phyloP scores from a whole-genome alignment of 2,329 filamentous ascomycete species.

The Arthrobotrys entomopaga region DNA sequence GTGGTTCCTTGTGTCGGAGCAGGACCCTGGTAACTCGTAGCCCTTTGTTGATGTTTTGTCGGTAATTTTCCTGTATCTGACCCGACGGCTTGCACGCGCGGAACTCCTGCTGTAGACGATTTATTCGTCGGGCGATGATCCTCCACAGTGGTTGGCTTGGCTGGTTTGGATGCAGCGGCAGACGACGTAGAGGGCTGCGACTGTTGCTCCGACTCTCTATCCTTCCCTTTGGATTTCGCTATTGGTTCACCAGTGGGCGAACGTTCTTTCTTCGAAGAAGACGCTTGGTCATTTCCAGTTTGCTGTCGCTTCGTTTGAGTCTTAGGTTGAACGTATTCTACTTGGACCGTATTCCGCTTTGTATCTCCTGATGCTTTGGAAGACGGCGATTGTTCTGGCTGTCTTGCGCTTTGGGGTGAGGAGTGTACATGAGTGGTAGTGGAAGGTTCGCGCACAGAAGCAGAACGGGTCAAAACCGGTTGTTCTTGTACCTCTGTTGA shows the following conservation, averaged over 20 bases:
- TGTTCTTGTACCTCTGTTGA: slow-evolving; percentile 65
- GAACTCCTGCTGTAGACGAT: slow-evolving; percentile 48
- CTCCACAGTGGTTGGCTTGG: slow-evolving; percentile 14
- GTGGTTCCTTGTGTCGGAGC: slow-evolving; percentile 28
- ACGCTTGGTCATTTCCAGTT: slow-evolving; percentile 23
- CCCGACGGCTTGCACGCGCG: slow-evolving; percentile 45
- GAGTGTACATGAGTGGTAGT: slow-evolving; percentile 71
- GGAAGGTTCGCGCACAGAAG: slow-evolving; percentile 86
- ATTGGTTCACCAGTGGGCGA: slow-evolving; percentile 26
- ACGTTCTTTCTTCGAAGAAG: slow-evolving; percentile 42
- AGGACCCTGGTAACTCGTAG: slow-evolving; percentile 50
- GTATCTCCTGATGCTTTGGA: slow-evolving; percentile 77
- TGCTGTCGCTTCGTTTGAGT: slow-evolving; percentile 79
- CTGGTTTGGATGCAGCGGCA: slow-evolving; percentile 24
- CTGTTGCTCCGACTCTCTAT: slow-evolving; percentile 33
- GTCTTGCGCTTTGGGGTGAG: slow-evolving; percentile 63
- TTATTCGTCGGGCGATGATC: slow-evolving; percentile 37
- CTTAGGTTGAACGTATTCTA: slow-evolving; percentile 93
- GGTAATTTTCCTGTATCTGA: slow-evolving; percentile 53
- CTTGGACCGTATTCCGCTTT: slow-evolving; percentile 93
- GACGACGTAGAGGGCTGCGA: slow-evolving; percentile 36
- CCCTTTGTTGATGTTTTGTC: slow-evolving; percentile 50
- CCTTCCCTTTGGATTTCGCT: slow-evolving; percentile 39
- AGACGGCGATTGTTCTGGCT: slow-evolving; percentile 62
- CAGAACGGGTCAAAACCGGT: slow-evolving; percentile 61